Percentiles rank a stretch among this genome's conserved stretches.
These are phyloP conservation scores for Uronychia setigera DNA, from an alignment of 73 alveolate genomes.

Conservation along the genomic window DNA sequence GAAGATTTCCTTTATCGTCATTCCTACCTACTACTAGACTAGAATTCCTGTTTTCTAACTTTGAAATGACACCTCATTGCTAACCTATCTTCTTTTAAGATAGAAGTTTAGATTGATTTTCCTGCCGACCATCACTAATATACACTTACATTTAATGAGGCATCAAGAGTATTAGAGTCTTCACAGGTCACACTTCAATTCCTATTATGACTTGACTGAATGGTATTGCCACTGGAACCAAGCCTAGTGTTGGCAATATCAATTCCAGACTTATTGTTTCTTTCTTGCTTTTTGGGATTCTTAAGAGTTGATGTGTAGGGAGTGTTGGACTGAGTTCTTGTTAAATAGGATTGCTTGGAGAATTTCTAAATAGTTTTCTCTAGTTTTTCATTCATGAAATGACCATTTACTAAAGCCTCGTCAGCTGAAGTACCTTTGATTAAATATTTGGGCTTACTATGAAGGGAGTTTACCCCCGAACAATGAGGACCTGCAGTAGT, in stretches of 20 bases:
- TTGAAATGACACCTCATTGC: not conserved
- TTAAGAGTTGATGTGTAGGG: not conserved
- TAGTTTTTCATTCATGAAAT: not conserved
- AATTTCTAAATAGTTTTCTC: not conserved
- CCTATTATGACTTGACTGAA: not conserved
- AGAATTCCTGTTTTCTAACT: not conserved
- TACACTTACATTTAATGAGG: not conserved
- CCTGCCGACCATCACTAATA: not conserved
- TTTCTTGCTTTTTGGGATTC: not conserved
- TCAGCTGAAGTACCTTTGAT: not conserved
- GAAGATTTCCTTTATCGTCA: not conserved
- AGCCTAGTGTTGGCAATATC: not conserved
- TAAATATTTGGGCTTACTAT: not conserved
- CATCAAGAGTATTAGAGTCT: not conserved
- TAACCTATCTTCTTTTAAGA: not conserved
- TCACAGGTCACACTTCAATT: not conserved
- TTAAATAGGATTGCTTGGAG: not conserved
- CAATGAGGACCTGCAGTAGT: not conserved
- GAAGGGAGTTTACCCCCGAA: not conserved
- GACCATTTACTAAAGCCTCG: not conserved
- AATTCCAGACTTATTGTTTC: not conserved
- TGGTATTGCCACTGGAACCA: not conserved
- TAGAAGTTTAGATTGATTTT: not conserved
- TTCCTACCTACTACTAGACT: not conserved
- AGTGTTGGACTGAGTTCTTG: not conserved